These are phyloP conservation scores for Pleurotus pulmonarius DNA, from an alignment of 768 basidiomycete genomes.

Conservation along the genomic window DNA sequence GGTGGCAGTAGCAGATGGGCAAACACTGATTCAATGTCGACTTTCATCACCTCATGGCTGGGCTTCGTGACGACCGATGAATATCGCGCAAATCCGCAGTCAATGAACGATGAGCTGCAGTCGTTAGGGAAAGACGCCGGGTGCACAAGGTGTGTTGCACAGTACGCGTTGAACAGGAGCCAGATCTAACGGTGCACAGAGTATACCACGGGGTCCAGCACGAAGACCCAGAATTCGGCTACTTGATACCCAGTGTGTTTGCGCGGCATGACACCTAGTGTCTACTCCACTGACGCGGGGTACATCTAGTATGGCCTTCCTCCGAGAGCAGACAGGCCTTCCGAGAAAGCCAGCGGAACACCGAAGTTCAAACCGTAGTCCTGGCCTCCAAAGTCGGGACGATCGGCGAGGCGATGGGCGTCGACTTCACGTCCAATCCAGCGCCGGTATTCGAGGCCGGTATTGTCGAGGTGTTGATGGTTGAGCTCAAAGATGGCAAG, in stretches of 20 bases:
- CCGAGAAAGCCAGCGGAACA: background rate
- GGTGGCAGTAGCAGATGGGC: background rate
- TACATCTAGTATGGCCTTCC: background rate
- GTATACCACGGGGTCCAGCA: conserved; percentile 1
- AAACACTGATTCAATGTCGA: background rate
- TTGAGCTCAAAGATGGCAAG: background rate
- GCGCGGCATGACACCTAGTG: background rate
- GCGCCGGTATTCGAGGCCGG: background rate
- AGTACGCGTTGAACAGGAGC: background rate
- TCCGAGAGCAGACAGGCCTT: background rate
- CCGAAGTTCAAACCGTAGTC: background rate
- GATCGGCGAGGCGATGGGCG: background rate
- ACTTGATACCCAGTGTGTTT: background rate
- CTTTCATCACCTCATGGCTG: background rate
- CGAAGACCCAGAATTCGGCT: conserved; percentile 4
- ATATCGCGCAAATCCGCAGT: background rate
- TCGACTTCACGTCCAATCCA: background rate
- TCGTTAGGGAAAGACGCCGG: background rate
- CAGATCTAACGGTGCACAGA: background rate
- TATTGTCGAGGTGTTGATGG: background rate
- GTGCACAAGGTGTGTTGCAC: background rate
- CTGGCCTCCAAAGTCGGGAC: background rate
- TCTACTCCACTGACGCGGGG: background rate
- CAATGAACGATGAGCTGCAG: background rate
- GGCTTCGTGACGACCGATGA: background rate